Percentiles rank a stretch among this genome's conserved stretches.
Evolutionary conservation across 805 yeast genomes (phyloP).

Genomic region (Maudiozyma pseudohumilis): DNA sequence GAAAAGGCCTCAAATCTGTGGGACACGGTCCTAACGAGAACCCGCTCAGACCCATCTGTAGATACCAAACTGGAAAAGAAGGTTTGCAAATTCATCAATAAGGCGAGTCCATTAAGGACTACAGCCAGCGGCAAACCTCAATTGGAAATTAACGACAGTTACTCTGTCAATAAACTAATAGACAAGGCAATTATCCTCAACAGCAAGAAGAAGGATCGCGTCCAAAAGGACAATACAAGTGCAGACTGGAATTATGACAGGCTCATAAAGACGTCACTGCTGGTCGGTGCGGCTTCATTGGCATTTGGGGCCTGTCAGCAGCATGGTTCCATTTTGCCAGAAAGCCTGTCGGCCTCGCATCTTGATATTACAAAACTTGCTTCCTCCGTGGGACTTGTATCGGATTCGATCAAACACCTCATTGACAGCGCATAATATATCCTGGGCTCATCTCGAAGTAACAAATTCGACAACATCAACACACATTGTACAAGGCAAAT

Average conservation of each 20-base stretch:
- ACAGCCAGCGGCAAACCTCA: constrained; percentile 13
- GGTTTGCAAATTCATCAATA: constrained; percentile 12
- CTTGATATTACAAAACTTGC: neutral
- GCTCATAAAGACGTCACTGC: neutral
- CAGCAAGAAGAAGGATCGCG: constrained; percentile 3
- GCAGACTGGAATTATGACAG: neutral
- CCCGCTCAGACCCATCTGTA: constrained; percentile 5
- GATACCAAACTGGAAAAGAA: constrained; percentile 3
- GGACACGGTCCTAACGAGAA: constrained; percentile 1
- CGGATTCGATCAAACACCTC: neutral
- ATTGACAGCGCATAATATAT: neutral
- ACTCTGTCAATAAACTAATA: constrained; percentile 8
- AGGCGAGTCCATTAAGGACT: constrained; percentile 23
- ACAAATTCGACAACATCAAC: no score
- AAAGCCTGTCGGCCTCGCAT: neutral
- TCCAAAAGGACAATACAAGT: neutral
- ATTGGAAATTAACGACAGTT: constrained; percentile 3
- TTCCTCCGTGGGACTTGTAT: neutral
- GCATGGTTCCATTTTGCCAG: neutral
- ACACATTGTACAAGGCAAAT: no score
- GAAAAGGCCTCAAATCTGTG: neutral
- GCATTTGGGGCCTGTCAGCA: constrained; percentile 1
- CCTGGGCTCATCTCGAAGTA: neutral
- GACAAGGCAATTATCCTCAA: constrained; percentile 15
- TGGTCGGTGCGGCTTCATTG: neutral